Base-by-base conservation (phyloP, 2,329 filamentous ascomycete genomes). In the Colletotrichum tamarilloi region DNA sequence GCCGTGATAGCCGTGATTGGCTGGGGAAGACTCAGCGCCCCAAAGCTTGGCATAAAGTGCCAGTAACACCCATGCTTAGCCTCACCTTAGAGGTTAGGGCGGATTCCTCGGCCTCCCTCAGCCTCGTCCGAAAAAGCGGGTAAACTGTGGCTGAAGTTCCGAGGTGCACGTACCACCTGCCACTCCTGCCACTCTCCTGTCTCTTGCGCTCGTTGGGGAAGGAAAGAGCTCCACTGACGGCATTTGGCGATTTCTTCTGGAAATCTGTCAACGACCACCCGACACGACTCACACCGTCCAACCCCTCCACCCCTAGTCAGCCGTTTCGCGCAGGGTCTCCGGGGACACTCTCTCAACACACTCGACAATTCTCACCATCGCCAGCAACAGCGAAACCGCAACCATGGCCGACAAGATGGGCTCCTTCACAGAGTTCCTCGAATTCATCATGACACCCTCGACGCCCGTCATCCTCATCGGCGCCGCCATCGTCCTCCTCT, bases 401-500 rank as follows among this genome's bases (percentile, higher is more conserved):
- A 59, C 8, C 28, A 73, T 73, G 70, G 38, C 72, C 58, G 57
- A 76, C 77, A 77, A 75, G 75, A 86, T 87, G 82, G 79, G 81
- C 62, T 77, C 78, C 75, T 79, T 86, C 68, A 79, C 81, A 70
- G 76, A 81, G 63, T 77, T 86, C 77, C 76, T 90, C 77, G 87
- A 90, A 81, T 84, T 85, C 73, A 82, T 91, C 70, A 83, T 93
- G 79, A 89, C 86, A 72, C 91, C 91, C n/a, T 91, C 91, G 19
- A 77, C 85, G 12, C 80, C 89, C 67, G 87, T 91, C 72, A 89
- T 98, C 78, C 77, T 92, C 74, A 81, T 96, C 80, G 93, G 95
- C 16, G 79, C 93, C 24, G 76, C 94, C 69, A 85, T 98, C 79
- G 90, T 94, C 74, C 81, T 98, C 76, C 82, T 92, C 67, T 86